Evolutionary conservation across 805 yeast species (phyloP).

Genomic region (Blastobotrys americana): DNA sequence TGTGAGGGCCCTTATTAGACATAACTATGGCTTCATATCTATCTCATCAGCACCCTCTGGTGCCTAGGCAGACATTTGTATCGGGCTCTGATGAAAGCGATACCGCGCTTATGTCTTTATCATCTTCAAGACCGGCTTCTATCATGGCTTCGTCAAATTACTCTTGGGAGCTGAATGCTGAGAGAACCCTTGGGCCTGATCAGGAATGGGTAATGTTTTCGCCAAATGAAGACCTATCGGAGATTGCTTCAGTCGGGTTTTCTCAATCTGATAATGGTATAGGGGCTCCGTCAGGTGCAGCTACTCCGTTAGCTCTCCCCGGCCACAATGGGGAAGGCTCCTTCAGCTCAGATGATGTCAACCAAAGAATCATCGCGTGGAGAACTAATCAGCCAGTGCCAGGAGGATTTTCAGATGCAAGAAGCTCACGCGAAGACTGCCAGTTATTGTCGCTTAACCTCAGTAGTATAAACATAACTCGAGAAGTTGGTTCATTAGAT

Average conservation of each 20-base stretch:
- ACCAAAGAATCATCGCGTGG: conserved; percentile 36
- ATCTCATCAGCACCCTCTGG: neutral
- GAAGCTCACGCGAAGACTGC: neutral
- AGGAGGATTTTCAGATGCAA: neutral
- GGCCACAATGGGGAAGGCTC: conserved; percentile 32
- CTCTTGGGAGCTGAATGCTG: neutral
- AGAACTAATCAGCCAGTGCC: conserved; percentile 30
- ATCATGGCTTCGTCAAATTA: neutral
- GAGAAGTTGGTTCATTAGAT: neutral
- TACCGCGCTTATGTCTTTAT: neutral
- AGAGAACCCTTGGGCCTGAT: conserved; percentile 4
- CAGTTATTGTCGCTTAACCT: neutral
- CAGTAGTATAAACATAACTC: neutral
- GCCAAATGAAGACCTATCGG: conserved; percentile 19
- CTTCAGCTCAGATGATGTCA: conserved; percentile 25
- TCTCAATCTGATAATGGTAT: conserved; percentile 13
- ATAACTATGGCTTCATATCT: neutral
- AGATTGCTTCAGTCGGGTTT: conserved; percentile 10
- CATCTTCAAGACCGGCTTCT: neutral
- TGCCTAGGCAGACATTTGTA: neutral
- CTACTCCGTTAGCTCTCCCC: conserved; percentile 29
- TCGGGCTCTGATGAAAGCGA: neutral
- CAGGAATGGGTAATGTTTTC: conserved; percentile 36
- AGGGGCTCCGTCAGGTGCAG: conserved; percentile 13
- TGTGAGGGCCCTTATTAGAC: too few species aligned